Conservation (phyloP, 352 stramenopile species). For the Pythium apleroticum region DNA sequence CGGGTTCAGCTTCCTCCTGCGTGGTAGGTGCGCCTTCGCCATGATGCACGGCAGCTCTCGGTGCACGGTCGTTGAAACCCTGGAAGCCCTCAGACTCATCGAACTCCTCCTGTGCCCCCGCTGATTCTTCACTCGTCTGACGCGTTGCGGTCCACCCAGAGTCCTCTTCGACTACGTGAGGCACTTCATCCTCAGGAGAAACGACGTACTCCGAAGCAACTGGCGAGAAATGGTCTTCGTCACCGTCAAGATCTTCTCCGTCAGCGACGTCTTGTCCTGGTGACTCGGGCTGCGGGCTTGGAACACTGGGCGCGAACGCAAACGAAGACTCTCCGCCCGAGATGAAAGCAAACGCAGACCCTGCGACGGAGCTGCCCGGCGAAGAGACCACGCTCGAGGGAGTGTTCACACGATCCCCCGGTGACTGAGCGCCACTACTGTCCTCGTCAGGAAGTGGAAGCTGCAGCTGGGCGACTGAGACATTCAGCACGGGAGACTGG, state of each 20-base stretch:
- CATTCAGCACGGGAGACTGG: background rate
- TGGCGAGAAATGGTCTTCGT: background rate
- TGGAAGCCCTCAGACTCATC: background rate
- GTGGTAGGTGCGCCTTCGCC: background rate
- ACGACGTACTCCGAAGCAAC: background rate
- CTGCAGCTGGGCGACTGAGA: background rate
- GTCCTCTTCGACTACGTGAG: background rate
- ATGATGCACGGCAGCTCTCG: background rate
- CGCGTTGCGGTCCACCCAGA: background rate
- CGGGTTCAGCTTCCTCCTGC: background rate
- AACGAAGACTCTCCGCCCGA: slow-evolving; percentile 10
- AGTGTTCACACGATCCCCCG: background rate
- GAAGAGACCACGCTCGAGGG: slow-evolving; percentile 20
- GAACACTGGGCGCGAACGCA: background rate
- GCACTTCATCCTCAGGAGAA: background rate
- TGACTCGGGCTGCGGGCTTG: background rate
- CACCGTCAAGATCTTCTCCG: background rate
- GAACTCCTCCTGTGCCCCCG: background rate
- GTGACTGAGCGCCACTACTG: background rate
- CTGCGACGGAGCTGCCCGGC: slow-evolving; percentile 18
- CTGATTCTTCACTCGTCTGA: background rate
- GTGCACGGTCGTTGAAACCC: background rate
- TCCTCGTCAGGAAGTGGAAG: background rate
- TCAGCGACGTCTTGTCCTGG: background rate
- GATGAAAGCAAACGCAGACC: slow-evolving; percentile 23